Evolutionary conservation across 306 rosid species (phyloP).

Genomic region (Cyamopsis tetragonoloba): DNA sequence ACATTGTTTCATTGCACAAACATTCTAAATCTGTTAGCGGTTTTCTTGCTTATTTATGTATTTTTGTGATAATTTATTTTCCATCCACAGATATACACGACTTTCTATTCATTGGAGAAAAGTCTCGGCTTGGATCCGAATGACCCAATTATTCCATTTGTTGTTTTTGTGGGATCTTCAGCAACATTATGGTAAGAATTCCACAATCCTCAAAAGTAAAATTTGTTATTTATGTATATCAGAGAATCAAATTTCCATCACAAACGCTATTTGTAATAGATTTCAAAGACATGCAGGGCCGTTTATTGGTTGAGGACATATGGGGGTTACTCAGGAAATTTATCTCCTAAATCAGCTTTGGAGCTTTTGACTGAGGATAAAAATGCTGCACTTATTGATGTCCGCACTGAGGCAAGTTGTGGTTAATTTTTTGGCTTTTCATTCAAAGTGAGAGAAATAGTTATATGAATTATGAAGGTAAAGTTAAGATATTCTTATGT

Average conservation of each 20-base stretch:
- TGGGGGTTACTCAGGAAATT: slow-evolving; percentile 90
- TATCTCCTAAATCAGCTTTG: slow-evolving; percentile 71
- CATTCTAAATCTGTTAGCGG: slow-evolving; percentile 3
- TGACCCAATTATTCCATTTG: slow-evolving; percentile 83
- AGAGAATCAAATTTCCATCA: slow-evolving; percentile 24
- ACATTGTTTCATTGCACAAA: slow-evolving; percentile 6
- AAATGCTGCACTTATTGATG: slow-evolving; percentile 72
- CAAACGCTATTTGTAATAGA: slow-evolving; percentile 45
- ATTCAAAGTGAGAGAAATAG: slow-evolving; percentile 19
- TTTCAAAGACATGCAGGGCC: slow-evolving; percentile 89
- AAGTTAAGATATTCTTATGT: slow-evolving; percentile 3
- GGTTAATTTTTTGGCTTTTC: slow-evolving; percentile 36
- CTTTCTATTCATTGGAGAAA: slow-evolving; percentile 70
- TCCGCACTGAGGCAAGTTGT: slow-evolving; percentile 81
- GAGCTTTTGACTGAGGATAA: slow-evolving; percentile 65
- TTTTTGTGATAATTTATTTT: slow-evolving; percentile 14
- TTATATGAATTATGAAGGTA: slow-evolving; percentile 11
- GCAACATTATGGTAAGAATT: slow-evolving; percentile 74
- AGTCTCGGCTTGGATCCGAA: slow-evolving; percentile 83
- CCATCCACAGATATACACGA: slow-evolving; percentile 49
- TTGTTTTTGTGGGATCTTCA: slow-evolving; percentile 69
- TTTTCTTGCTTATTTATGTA: not conserved
- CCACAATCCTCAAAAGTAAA: slow-evolving; percentile 32
- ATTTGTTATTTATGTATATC: slow-evolving; percentile 17
- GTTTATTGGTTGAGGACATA: slow-evolving; percentile 69